Evolutionary conservation across 495 filamentous ascomycete species (phyloP).

Genomic region (Daldinia decipiens): DNA sequence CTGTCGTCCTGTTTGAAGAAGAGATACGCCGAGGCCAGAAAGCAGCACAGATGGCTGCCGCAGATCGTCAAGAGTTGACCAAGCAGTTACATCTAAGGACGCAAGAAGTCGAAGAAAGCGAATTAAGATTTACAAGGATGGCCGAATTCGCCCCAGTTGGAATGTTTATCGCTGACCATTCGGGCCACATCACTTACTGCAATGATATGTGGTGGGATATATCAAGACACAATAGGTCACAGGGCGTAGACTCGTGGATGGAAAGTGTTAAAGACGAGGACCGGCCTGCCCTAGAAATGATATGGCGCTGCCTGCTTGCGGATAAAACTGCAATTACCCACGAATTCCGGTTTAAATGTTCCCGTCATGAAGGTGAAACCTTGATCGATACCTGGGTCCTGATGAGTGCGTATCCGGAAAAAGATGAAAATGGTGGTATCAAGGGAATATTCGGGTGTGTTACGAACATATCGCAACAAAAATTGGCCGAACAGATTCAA

Average conservation of each 20-base stretch:
- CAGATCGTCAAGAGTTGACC: constrained; percentile 72
- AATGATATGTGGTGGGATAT: constrained; percentile 81
- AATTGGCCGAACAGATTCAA: constrained; percentile 71
- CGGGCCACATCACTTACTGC: constrained; percentile 71
- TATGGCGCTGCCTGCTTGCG: constrained; percentile 68
- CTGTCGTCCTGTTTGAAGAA: constrained; percentile 77
- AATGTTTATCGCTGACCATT: constrained; percentile 74
- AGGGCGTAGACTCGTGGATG: constrained; percentile 70
- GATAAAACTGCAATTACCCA: constrained; percentile 66
- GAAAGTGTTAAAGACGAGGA: constrained; percentile 71
- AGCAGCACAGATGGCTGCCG: constrained; percentile 71
- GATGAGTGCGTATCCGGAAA: constrained; percentile 76
- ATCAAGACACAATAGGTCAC: constrained; percentile 63
- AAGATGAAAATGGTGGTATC: constrained; percentile 62
- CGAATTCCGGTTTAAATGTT: constrained; percentile 74
- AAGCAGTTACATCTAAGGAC: constrained; percentile 72
- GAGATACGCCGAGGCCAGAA: constrained; percentile 74
- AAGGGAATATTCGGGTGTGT: constrained; percentile 77
- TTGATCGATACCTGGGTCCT: constrained; percentile 75
- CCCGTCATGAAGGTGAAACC: constrained; percentile 67
- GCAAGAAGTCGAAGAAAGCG: constrained; percentile 73
- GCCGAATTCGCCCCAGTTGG: constrained; percentile 77
- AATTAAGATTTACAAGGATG: constrained; percentile 79
- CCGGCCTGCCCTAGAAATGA: constrained; percentile 57
- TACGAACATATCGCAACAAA: constrained; percentile 66